Conservation (phyloP, 78 protist species). For the slime mould (Dictyostelium discoideum) region DNA sequence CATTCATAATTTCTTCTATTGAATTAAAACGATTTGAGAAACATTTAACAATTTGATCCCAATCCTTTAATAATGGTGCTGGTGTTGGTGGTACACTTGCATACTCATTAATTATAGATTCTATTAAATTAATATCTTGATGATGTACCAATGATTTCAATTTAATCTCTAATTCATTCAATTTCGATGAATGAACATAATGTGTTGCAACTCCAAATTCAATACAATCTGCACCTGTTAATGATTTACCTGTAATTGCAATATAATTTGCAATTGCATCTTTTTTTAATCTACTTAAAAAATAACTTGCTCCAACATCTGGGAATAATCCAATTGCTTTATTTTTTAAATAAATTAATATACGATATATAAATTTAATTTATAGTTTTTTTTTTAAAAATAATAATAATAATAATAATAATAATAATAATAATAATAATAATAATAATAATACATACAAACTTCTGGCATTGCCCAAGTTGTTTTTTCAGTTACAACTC, state of each 20-base stretch:
- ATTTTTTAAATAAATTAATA: too few species aligned
- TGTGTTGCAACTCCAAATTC: constrained; percentile 79
- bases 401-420: neutral
- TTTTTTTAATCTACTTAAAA: constrained; percentile 44
- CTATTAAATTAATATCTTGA: constrained; percentile 23
- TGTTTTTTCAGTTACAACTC: constrained; percentile 92
- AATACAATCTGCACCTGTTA: constrained; percentile 69
- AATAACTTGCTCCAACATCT: constrained; percentile 90
- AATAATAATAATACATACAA: neutral
- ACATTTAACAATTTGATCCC: constrained; percentile 32
- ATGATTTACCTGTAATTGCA: constrained; percentile 89
- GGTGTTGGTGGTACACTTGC: constrained; percentile 1
- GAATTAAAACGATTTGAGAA: constrained; percentile 33
- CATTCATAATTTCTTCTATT: constrained; percentile 24
- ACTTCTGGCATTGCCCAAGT: constrained; percentile 96
- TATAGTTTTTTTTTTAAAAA: neutral
- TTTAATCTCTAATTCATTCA: constrained; percentile 39
- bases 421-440: neutral
- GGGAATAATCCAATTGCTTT: constrained; percentile 88
- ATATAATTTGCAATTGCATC: constrained; percentile 86
- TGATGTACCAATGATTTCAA: constrained; percentile 1
- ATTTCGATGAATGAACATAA: constrained; percentile 34
- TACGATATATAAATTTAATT: too few species aligned
- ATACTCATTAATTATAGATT: constrained; percentile 64
- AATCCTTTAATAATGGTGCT: constrained; percentile 48